Base-by-base conservation (phyloP, 441 rosid species). In the Arabidopsis lyrata region DNA sequence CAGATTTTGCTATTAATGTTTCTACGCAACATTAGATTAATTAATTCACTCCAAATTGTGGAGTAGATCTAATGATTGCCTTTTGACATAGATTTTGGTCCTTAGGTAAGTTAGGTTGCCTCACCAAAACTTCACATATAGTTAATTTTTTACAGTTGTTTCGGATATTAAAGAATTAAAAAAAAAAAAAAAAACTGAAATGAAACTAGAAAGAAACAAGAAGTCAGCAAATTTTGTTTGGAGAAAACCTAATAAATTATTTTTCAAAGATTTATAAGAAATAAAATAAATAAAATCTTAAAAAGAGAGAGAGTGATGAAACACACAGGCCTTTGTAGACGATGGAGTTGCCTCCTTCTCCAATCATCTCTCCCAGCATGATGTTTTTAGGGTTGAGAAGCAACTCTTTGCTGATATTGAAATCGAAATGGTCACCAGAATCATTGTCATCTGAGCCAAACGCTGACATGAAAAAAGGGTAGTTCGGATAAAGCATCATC, bases 301-400 rank as follows among this genome's bases (percentile, higher is more conserved):
- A 8, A 60, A 7, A 61, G 3, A n/a, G 3, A 14, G 34, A 42
- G 45, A 32, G 35, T 71, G 16, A 15, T 18, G 63, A 42, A 27
- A 81, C 86, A 39, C 68, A 86, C 93, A 68, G 67, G 74, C 93
- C 93, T 66, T 67, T 47, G 67, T 85, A 77, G 68, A 88, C 89
- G 6, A 75, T 52, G 36, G 84, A 81, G 74, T 66, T 16, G 56
- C 77, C 20, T 35, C 89, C 93, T 76, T 85, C 84, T 29, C 85
- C 83, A 15, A 86, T 86, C 81, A 82, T 77, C 50, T 66, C 74
- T 13, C 70, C 66, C 5, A 74, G 13, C 35, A 60, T 35, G 47
- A 88, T 54, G 42, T 12, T 74, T 24, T 77, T 49, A 27, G 85
- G 82, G 52, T 85, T 76, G 62, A 88, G 63, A 41, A 88, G 68